These are phyloP conservation scores for Andrographis paniculata DNA, from an alignment of 305 asterid species.

Conservation along the genomic window DNA sequence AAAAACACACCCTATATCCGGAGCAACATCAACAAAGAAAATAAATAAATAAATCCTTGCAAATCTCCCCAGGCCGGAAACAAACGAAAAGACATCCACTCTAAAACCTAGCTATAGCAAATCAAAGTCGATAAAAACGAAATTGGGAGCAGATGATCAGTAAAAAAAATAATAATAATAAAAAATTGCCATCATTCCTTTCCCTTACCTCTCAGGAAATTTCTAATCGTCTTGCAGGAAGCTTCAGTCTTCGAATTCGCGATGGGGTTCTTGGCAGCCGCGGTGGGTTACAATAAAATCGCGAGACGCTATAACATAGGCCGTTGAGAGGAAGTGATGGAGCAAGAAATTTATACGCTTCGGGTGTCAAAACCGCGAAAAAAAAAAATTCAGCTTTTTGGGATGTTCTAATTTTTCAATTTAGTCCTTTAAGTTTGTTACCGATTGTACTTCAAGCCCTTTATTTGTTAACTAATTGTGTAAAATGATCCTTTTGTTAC, in stretches of 20 bases:
- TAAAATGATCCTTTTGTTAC: no score
- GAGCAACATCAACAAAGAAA: slow-evolving; percentile 3
- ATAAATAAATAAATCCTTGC: not conserved
- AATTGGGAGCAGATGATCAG: slow-evolving; percentile 17
- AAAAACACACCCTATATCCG: no score
- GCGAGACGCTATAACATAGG: slow-evolving; percentile 15
- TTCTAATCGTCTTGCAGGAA: slow-evolving; percentile 25
- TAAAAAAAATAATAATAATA: slow-evolving; percentile 7
- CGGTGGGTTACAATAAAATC: slow-evolving; percentile 14
- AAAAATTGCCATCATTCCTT: no score
- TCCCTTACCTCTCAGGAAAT: slow-evolving; percentile 23
- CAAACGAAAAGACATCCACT: not conserved
- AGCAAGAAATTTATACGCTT: no score
- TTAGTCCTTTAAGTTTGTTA: no score
- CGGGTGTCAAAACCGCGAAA: no score
- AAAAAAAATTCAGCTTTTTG: no score
- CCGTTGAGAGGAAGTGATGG: slow-evolving; percentile 25
- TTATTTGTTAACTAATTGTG: no score
- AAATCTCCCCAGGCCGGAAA: slow-evolving; percentile 20
- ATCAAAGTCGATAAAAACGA: slow-evolving; percentile 22
- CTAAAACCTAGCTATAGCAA: slow-evolving; percentile 9
- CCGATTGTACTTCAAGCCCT: no score
- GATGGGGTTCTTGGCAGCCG: slow-evolving; percentile 1
- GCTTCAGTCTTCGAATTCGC: slow-evolving; percentile 16
- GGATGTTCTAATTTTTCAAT: no score